These are phyloP conservation scores for Leptographium lundbergii DNA, from an alignment of 2,329 filamentous ascomycete genomes.

Conservation along the genomic window DNA sequence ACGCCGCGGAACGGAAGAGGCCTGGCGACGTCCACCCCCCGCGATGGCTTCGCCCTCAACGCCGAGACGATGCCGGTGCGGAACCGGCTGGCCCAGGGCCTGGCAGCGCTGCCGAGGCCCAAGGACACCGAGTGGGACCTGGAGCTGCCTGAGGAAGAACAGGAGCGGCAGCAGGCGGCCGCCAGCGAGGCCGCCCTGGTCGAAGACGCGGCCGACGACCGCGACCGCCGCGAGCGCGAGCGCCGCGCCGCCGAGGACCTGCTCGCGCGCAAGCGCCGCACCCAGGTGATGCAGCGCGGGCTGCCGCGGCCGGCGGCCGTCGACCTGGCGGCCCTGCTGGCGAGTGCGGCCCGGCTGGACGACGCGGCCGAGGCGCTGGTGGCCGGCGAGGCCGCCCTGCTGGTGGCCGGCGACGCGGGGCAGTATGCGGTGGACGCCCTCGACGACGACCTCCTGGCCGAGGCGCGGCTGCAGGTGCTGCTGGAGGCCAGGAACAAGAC, in stretches of 20 bases:
- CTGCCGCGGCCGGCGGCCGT: constrained; percentile 66
- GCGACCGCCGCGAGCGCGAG: constrained; percentile 66
- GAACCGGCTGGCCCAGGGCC: constrained; percentile 54
- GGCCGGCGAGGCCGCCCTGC: constrained; percentile 60
- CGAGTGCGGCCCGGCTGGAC: constrained; percentile 43
- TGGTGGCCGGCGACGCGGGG: constrained; percentile 72
- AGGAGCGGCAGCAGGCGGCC: constrained; percentile 42
- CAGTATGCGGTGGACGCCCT: constrained; percentile 58
- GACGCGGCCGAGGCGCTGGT: constrained; percentile 59
- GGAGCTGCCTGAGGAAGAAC: constrained; percentile 74
- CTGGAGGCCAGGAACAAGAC: constrained; percentile 50
- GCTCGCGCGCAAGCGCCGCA: constrained; percentile 70
- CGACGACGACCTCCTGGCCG: constrained; percentile 57
- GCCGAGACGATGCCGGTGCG: constrained; percentile 27
- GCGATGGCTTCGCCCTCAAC: constrained; percentile 80
- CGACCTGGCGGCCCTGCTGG: constrained; percentile 56
- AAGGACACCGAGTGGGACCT: constrained; percentile 93
- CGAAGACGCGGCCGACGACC: constrained; percentile 55
- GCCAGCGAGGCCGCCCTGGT: constrained; percentile 36
- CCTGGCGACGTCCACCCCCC: constrained; percentile 48
- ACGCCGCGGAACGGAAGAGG: constrained; percentile 60
- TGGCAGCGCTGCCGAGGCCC: constrained; percentile 80
- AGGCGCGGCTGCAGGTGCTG: constrained; percentile 65
- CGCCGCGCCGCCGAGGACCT: constrained; percentile 54
- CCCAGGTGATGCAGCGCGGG: constrained; percentile 77